These are phyloP conservation scores for Sphagnurus paluster DNA, from an alignment of 1,284 basidiomycete genomes.

Conservation along the genomic window DNA sequence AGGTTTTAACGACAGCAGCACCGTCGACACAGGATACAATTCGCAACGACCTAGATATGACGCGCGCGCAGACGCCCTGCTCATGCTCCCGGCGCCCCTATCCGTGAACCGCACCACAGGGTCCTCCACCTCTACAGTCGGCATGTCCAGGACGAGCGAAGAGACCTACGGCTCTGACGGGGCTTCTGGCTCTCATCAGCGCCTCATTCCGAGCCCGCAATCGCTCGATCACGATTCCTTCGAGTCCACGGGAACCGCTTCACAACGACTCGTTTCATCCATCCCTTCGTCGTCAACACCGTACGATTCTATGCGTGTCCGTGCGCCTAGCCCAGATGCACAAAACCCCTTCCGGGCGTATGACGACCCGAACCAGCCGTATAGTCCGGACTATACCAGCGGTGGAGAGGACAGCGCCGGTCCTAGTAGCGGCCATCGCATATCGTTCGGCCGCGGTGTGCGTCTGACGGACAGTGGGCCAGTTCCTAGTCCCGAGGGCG, in stretches of 20 bases:
- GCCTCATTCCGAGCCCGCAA: slow-evolving; percentile 54
- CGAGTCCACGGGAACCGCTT: slow-evolving; percentile 31
- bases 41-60: slow-evolving; percentile 58
- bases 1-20: slow-evolving; percentile 56
- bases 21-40: slow-evolving; percentile 53
- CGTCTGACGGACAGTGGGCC: slow-evolving; percentile 79
- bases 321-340: slow-evolving; percentile 20
- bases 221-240: slow-evolving; percentile 41
- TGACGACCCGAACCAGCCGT: slow-evolving; percentile 29
- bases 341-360: slow-evolving; percentile 37
- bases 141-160: slow-evolving; percentile 62
- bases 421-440: slow-evolving; percentile 12
- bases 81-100: slow-evolving; percentile 72
- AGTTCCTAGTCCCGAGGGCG: slow-evolving; percentile 73
- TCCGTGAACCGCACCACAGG: slow-evolving; percentile 50
- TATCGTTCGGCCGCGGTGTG: slow-evolving; percentile 54
- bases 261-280: slow-evolving; percentile 31
- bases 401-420: slow-evolving; percentile 15
- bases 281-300: too few species aligned
- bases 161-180: slow-evolving; percentile 59
- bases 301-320: not conserved
- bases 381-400: slow-evolving; percentile 18
- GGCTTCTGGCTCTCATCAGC: slow-evolving; percentile 57
- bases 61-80: slow-evolving; percentile 51
- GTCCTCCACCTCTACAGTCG: slow-evolving; percentile 58